Conservation (phyloP, 495 filamentous ascomycete species). For the Aspergillus olivimuriae region DNA sequence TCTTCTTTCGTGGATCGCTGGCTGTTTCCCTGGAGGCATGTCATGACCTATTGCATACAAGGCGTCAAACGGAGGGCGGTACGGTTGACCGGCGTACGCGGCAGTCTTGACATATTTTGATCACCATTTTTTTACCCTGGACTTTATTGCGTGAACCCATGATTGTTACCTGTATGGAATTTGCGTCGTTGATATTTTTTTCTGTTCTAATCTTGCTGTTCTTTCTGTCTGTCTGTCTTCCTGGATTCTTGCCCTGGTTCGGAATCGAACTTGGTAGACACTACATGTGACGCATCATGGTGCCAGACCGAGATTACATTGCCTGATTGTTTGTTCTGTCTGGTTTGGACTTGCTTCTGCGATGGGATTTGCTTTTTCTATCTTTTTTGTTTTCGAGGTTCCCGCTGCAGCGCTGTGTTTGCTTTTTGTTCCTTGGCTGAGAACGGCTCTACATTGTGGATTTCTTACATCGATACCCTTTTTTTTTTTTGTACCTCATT, state of each 20-base stretch:
- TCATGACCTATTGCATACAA: slow-evolving; percentile 36
- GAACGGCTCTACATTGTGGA: slow-evolving; percentile 7
- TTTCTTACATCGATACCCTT: slow-evolving; percentile 34
- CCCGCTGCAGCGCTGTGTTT: neutral
- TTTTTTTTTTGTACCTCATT: slow-evolving; percentile 13
- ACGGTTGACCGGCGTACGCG: slow-evolving; percentile 28
- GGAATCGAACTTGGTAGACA: slow-evolving; percentile 3
- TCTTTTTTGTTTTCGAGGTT: neutral
- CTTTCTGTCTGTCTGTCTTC: slow-evolving; percentile 11
- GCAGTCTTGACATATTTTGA: slow-evolving; percentile 20
- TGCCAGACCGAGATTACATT: slow-evolving; percentile 11
- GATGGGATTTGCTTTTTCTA: slow-evolving; percentile 11
- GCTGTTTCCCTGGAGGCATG: slow-evolving; percentile 16
- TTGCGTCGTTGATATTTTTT: no score
- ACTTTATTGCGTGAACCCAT: slow-evolving; percentile 15
- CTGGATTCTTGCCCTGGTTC: slow-evolving; percentile 10
- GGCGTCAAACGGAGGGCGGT: slow-evolving; percentile 29
- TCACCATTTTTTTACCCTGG: slow-evolving; percentile 9
- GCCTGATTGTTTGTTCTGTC: slow-evolving; percentile 15
- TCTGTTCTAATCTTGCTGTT: slow-evolving; percentile 12
- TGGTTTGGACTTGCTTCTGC: slow-evolving; percentile 14
- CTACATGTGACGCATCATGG: slow-evolving; percentile 5
- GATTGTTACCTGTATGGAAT: no score
- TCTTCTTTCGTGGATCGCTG: slow-evolving; percentile 4
- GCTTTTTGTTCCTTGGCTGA: neutral